Conservation (phyloP, 2,329 filamentous ascomycete species). For the Biscogniauxia marginata region DNA sequence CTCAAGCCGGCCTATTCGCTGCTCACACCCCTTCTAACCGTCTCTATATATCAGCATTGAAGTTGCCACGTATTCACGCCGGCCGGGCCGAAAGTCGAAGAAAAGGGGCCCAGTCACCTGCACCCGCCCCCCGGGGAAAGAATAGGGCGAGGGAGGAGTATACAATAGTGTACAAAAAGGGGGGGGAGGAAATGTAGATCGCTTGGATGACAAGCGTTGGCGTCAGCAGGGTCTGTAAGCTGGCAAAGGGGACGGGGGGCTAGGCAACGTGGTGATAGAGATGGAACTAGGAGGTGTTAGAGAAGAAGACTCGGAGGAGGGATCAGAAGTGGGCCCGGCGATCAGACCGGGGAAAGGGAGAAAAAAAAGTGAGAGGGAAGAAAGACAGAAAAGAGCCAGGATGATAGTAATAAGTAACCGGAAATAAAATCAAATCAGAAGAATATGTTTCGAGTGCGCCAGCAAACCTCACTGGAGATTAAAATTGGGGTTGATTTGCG, state of each 20-base stretch:
- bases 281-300: background rate
- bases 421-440: slow-evolving; percentile 6
- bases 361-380: too few species aligned
- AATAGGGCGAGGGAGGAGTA: background rate
- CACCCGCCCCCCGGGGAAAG: background rate
- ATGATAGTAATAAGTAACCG: background rate
- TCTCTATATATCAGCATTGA: background rate
- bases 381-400: background rate
- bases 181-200: background rate
- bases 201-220: background rate
- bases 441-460: slow-evolving; percentile 1
- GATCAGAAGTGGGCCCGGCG: background rate
- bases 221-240: background rate
- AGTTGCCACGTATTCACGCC: background rate
- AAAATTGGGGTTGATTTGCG: slow-evolving; percentile 27
- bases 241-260: too few species aligned
- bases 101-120: background rate
- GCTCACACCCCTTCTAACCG: too few species aligned
- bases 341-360: too few species aligned
- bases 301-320: background rate
- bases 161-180: too few species aligned
- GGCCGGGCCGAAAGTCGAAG: background rate
- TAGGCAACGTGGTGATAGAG: background rate
- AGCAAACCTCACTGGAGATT: slow-evolving; percentile 6
- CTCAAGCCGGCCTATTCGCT: background rate